Evolutionary conservation across 768 basidiomycete genomes (phyloP), one percentile per base, ranked within the genome.

Genomic region (Terana coerulea): DNA sequence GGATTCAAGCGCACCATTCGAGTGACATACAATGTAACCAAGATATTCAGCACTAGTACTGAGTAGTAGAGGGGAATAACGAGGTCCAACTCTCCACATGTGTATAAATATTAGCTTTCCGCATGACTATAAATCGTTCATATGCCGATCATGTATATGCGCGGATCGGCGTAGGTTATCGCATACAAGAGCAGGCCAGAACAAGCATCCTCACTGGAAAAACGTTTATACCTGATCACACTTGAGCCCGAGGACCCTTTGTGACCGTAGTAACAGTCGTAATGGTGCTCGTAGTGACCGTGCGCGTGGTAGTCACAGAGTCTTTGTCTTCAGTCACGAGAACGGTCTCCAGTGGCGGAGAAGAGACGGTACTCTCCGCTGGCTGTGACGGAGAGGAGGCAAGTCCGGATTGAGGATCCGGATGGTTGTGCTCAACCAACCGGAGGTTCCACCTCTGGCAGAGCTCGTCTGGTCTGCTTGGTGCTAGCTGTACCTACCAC

Each of bases 211-310:
- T n/a, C n/a, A n/a, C n/a, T n/a, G n/a, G n/a, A n/a, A n/a, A n/a
- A n/a, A n/a, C n/a, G n/a, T n/a, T n/a, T n/a, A n/a, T n/a, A n/a
- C n/a, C n/a, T n/a, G n/a, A n/a, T n/a, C n/a, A n/a, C n/a, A n/a
- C n/a, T n/a, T n/a, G n/a, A n/a, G n/a, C n/a, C 28, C 50, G 40
- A 29, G 62, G 58, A 10, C 55, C 58, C 41, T 57, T 54, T 39
- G 63, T 64, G 15, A 64, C 57, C 22, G 59, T 59, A 9, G 63
- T 64, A 0, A 63, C 55, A 5, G 60, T 63, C 48, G 61, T 61
- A 28, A 65, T 53, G 21, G 60, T 54, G 17, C 58, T 61, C 3
- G 58, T 65, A n/a, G 61, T 65, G n/a, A 58, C 60, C 48, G 61
- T 65, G 26, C 63, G 60, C 21, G 63, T 64, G 30, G 61, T 62